Conservation (phyloP, 2,329 filamentous ascomycete genomes). For the Pseudogymnoascus sp. region DNA sequence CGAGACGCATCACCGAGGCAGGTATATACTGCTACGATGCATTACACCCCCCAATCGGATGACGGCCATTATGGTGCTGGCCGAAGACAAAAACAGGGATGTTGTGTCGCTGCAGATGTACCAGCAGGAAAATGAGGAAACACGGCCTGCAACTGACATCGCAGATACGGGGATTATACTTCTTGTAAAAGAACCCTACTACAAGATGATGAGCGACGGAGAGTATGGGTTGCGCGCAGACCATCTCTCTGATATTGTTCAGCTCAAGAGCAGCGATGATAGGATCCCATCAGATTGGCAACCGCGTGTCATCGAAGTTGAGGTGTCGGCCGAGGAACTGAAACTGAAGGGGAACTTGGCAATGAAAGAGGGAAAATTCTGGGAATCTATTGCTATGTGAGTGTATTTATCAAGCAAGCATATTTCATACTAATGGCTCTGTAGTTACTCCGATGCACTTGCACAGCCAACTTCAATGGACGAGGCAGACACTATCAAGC, state of each 20-base stretch:
- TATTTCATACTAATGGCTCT: conserved; percentile 23
- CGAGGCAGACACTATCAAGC: conserved; percentile 21
- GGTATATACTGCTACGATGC: conserved; percentile 25
- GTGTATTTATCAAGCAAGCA: conserved; percentile 25
- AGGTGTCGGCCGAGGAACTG: conserved; percentile 11
- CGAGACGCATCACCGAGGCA: conserved; percentile 37
- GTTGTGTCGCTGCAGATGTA: conserved; percentile 36
- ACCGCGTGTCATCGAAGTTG: conserved; percentile 26
- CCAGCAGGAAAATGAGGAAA: conserved; percentile 32
- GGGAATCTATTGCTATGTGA: conserved; percentile 17
- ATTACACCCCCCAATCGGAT: conserved; percentile 16
- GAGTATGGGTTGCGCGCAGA: conserved; percentile 44
- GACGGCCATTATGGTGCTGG: conserved; percentile 27
- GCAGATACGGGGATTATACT: conserved; percentile 27
- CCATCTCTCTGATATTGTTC: conserved; percentile 44
- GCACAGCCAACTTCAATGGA: conserved; percentile 25
- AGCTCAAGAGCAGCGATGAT: conserved; percentile 31
- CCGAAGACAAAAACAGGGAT: conserved; percentile 16
- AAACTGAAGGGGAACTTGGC: conserved; percentile 19
- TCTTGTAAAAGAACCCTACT: conserved; percentile 49
- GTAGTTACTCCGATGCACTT: conserved; percentile 18
- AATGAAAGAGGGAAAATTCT: conserved; percentile 22
- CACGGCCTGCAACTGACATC: conserved; percentile 30
- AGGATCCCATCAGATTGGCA: conserved; percentile 37
- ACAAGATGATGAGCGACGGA: conserved; percentile 36